Conservation (phyloP, 805 yeast genomes). For the Komagataella kurtzmanii region DNA sequence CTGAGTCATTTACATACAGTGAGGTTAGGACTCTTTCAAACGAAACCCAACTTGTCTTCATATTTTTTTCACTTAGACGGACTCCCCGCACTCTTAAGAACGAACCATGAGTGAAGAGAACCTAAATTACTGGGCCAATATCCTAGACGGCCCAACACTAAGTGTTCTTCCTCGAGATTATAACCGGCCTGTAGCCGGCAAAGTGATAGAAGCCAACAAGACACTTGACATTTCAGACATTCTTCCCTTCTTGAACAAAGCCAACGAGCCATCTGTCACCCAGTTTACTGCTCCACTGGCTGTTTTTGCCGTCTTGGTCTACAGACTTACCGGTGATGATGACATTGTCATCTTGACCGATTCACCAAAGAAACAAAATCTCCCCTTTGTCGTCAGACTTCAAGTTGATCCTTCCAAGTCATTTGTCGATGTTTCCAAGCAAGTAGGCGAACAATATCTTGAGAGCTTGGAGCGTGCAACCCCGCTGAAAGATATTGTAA, state of each 20-base stretch:
- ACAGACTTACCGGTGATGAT: slow-evolving; percentile 85
- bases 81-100: background rate
- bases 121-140: slow-evolving; percentile 45
- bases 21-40: background rate
- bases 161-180: slow-evolving; percentile 85
- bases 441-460: slow-evolving; percentile 28
- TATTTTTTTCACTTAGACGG: too few species aligned
- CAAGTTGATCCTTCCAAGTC: slow-evolving; percentile 39
- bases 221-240: slow-evolving; percentile 15
- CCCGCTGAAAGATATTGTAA: slow-evolving; percentile 39
- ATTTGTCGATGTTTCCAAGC: slow-evolving; percentile 37
- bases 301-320: slow-evolving; percentile 55
- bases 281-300: slow-evolving; percentile 45
- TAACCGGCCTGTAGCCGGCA: slow-evolving; percentile 59
- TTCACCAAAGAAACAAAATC: slow-evolving; percentile 17
- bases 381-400: slow-evolving; percentile 51
- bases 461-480: slow-evolving; percentile 20
- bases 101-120: slow-evolving; percentile 4
- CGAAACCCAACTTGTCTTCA: background rate
- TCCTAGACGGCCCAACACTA: slow-evolving; percentile 68
- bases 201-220: slow-evolving; percentile 48
- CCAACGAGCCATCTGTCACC: slow-evolving; percentile 10
- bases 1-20: background rate
- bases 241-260: slow-evolving; percentile 7
- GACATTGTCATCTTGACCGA: slow-evolving; percentile 82